A percentile compares a stretch with the other conserved stretches of the same genome.
Conservation (phyloP, 345 rosid species). For the Eucalyptus marginata region DNA sequence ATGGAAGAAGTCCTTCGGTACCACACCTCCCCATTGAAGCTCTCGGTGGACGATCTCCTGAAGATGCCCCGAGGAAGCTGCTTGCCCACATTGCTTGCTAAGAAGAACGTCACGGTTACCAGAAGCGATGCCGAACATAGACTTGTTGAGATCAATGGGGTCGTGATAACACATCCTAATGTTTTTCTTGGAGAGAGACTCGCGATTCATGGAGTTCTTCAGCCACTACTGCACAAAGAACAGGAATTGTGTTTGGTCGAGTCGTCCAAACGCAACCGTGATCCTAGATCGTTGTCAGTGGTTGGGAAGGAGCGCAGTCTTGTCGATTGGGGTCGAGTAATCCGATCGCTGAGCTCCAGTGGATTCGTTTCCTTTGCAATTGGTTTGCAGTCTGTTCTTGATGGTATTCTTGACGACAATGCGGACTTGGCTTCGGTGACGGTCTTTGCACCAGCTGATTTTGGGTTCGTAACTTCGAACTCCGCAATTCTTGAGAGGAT, state of each 20-base stretch:
- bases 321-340: conserved; percentile 44
- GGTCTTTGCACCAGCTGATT: conserved; percentile 46
- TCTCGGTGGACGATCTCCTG: conserved; percentile 41
- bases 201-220: conserved; percentile 61
- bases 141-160: conserved; percentile 41
- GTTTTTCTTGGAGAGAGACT: conserved; percentile 48
- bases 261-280: conserved; percentile 14
- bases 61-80: conserved; percentile 32
- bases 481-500: conserved; percentile 39
- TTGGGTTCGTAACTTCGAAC: conserved; percentile 31
- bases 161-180: conserved; percentile 49
- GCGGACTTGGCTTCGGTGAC: conserved; percentile 35
- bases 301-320: conserved; percentile 5
- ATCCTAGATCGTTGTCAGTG: conserved; percentile 2
- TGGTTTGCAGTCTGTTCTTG: conserved; percentile 57
- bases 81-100: conserved; percentile 40
- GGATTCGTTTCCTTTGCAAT: conserved; percentile 70
- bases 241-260: conserved; percentile 15
- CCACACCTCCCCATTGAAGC: conserved; percentile 43
- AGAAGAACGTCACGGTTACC: conserved; percentile 41
- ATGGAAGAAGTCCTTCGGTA: conserved; percentile 58
- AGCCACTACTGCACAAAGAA: conserved; percentile 11
- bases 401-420: conserved; percentile 32
- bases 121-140: conserved; percentile 13
- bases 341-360: conserved; percentile 51